Evolutionary conservation across 352 stramenopile species (phyloP).

Genomic region (Globisporangium spinosum): DNA sequence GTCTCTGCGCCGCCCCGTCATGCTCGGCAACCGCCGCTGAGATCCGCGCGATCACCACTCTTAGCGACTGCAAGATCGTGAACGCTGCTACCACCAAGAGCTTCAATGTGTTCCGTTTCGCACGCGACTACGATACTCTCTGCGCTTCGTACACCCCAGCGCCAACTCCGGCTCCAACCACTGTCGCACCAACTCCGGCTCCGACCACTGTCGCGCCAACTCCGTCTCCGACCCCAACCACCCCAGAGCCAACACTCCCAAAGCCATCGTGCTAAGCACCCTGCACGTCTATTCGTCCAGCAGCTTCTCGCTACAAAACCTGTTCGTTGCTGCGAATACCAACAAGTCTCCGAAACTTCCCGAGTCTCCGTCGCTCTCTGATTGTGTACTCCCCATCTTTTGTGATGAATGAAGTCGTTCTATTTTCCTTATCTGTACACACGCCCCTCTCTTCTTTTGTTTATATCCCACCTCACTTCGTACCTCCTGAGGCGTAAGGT

Average conservation of each 20-base stretch:
- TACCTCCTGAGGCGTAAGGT: too few species aligned
- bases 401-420: background rate
- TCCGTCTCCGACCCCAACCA: background rate
- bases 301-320: too few species aligned
- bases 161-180: background rate
- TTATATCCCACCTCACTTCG: too few species aligned
- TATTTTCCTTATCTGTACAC: background rate
- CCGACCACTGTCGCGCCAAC: background rate
- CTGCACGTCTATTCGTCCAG: background rate
- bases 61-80: slow-evolving; percentile 4
- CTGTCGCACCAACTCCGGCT: background rate
- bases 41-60: slow-evolving; percentile 2
- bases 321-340: background rate
- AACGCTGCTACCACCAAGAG: background rate
- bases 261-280: slow-evolving; percentile 3
- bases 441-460: background rate
- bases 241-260: background rate
- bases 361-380: background rate
- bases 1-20: background rate
- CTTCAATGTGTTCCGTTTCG: slow-evolving; percentile 5
- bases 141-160: background rate
- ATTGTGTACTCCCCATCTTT: background rate
- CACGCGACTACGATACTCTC: background rate
- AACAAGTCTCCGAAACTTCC: background rate
- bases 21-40: background rate